Conservation (phyloP, 352 stramenopile species). For the Lagenidium sp. region DNA sequence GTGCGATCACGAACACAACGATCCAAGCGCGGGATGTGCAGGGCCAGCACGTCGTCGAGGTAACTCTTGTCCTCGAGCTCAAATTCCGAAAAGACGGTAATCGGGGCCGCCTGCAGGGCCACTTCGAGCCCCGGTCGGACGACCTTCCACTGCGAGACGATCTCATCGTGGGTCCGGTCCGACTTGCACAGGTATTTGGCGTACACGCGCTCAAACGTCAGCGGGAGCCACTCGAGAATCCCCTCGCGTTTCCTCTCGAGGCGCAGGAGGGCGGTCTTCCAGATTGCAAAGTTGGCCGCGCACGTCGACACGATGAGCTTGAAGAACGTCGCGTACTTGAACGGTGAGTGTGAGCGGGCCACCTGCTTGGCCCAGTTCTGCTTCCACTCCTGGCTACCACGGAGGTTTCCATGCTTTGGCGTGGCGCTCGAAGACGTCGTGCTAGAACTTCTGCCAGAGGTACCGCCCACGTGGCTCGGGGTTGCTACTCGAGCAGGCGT, state of each 20-base stretch:
- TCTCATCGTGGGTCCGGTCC: conserved; percentile 70
- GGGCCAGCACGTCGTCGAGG: conserved; percentile 68
- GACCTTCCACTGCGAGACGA: conserved; percentile 52
- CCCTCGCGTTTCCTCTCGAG: conserved; percentile 59
- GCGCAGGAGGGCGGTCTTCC: conserved; percentile 55
- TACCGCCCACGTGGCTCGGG: no score
- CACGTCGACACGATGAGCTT: conserved; percentile 65
- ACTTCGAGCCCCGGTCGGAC: conserved; percentile 70
- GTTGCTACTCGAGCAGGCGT: background rate
- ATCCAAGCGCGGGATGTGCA: conserved; percentile 74
- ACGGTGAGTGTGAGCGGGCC: conserved; percentile 49
- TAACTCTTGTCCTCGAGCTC: conserved; percentile 48
- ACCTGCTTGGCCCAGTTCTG: conserved; percentile 77
- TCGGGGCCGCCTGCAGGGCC: conserved; percentile 38
- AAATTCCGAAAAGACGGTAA: conserved; percentile 60
- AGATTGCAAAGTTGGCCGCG: conserved; percentile 55
- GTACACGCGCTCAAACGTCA: conserved; percentile 68
- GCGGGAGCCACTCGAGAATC: conserved; percentile 66
- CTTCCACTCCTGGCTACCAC: conserved; percentile 36
- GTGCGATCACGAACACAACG: conserved; percentile 71
- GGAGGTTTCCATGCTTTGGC: background rate
- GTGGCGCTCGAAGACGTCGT: background rate
- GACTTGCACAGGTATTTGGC: conserved; percentile 63
- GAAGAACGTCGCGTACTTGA: conserved; percentile 59
- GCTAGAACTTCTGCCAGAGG: no score